Evolutionary conservation across 78 protist genomes (phyloP), one percentile per base, ranked within the genome.

Genomic region (Chrysochromulina tobinii): DNA sequence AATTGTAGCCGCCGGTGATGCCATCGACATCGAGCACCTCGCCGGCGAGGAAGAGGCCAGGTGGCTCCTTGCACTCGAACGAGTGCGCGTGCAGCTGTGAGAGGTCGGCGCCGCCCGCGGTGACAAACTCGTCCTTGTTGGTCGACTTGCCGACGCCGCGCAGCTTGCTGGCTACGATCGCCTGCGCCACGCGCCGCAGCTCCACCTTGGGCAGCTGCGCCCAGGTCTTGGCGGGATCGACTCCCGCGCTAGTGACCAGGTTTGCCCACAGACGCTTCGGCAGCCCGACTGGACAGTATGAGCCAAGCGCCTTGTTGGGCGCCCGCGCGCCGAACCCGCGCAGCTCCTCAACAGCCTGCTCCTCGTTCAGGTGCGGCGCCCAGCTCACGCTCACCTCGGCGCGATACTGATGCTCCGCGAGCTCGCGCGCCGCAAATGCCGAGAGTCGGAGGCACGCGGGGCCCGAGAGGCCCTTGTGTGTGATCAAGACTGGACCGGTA

Each of bases 11-110:
- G 15, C 92, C 92, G 23, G 92, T 89, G 50, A 89, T 38, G 73
- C 92, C 92, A 54, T 89, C 92, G 61, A 89, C 55, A 75, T 89
- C 92, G 57, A 89, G 92, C 17, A 89, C 11, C 25, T 89, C 92
- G 61, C 92, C 92, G 9, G 92, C 92, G 54, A 72, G 53, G 53
- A 89, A 89, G 58, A 89, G 81, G 2, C 58, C 55, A 3, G 58
- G 17, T 2, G 0, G 7, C 17, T 3, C 6, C 67, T 67, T 61
- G 21, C 64, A 64, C 9, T 4, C 9, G 61, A 88, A 48, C 18
- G 1, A 9, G 3, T 4, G 3, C 12, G 81, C 0, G 23, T 88
- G 38, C 15, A 88, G 67, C 12, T 7, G 25, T 2, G 3, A 2
- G 53, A 12, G 38, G 20, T 11, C 1, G 25, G 69, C 64, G 59